Percentiles rank a stretch among this genome's conserved stretches.
phyloP scores from a whole-genome alignment of 1,284 basidiomycete species.

The Moesziomyces parantarcticus region DNA sequence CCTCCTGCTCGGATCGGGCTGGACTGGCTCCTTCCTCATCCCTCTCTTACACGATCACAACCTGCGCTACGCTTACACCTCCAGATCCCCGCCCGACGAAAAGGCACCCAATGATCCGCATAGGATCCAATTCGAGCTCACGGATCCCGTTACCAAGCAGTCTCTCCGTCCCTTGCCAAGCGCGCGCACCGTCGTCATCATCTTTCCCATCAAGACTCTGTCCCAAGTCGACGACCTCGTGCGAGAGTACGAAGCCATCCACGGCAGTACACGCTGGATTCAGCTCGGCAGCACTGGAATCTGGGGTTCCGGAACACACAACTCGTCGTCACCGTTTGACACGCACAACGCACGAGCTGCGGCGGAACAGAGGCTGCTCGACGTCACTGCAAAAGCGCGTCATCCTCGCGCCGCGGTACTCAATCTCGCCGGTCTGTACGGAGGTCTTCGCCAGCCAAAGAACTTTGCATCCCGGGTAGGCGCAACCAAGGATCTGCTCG shows the following conservation, averaged over 20 bases:
- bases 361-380: conserved; percentile 42
- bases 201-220: conserved; percentile 70
- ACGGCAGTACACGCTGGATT: conserved; percentile 47
- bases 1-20: conserved; percentile 77
- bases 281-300: conserved; percentile 61
- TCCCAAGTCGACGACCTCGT: conserved; percentile 49
- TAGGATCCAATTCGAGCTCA: conserved; percentile 66
- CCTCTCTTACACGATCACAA: conserved; percentile 70
- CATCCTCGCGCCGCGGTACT: conserved; percentile 39
- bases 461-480: conserved; percentile 52
- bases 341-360: conserved; percentile 28
- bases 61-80: conserved; percentile 70
- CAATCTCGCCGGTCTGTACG: conserved; percentile 58
- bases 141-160: conserved; percentile 57
- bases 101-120: conserved; percentile 59
- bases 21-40: conserved; percentile 76
- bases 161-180: conserved; percentile 72
- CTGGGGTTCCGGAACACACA: conserved; percentile 42
- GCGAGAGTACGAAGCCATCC: conserved; percentile 37
- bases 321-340: conserved; percentile 44
- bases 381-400: conserved; percentile 11
- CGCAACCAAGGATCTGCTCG: conserved; percentile 44
- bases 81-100: conserved; percentile 70
- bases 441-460: conserved; percentile 41
- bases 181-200: conserved; percentile 74